Percentiles rank a stretch among this genome's conserved stretches.
phyloP scores from a whole-genome alignment of 768 basidiomycete species.

The Serendipita sp. region DNA sequence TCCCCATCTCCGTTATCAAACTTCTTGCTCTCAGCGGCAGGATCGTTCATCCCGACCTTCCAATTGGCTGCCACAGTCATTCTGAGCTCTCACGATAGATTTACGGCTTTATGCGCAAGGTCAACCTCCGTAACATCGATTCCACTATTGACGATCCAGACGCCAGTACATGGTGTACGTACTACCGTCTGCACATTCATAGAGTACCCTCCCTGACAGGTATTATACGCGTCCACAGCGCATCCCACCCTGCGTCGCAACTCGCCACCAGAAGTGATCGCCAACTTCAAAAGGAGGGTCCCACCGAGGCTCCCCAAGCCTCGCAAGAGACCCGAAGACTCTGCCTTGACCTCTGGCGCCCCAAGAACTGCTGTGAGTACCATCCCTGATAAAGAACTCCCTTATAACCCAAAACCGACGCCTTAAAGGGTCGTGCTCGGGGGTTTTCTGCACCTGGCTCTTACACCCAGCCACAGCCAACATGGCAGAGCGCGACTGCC shows the following conservation, averaged over 20 bases:
- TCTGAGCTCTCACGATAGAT: conserved; percentile 39
- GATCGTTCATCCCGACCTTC: conserved; percentile 10
- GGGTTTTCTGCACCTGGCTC: conserved; percentile 76
- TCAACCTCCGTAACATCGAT: conserved; percentile 89
- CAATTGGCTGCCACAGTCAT: not conserved
- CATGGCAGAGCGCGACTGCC: conserved; percentile 35
- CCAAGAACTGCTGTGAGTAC: conserved; percentile 50
- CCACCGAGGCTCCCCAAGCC: conserved; percentile 84
- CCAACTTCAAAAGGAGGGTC: conserved; percentile 89
- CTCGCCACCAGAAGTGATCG: conserved; percentile 77
- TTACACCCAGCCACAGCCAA: conserved; percentile 49
- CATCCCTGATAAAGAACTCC: conserved; percentile 24
- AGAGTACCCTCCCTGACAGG: not conserved
- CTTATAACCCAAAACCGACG: conserved; percentile 25
- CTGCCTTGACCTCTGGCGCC: conserved; percentile 41
- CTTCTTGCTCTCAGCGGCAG: conserved; percentile 13
- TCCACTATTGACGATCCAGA: conserved; percentile 90
- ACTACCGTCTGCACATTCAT: not conserved
- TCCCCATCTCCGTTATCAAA: conserved; percentile 13
- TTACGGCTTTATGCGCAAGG: conserved; percentile 97
- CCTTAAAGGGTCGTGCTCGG: conserved; percentile 39
- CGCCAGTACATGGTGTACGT: conserved; percentile 92
- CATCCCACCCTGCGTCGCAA: conserved; percentile 84
- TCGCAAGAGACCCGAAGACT: conserved; percentile 55
- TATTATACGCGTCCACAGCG: conserved; percentile 28